These are phyloP conservation scores for Luvunga scandens DNA, from an alignment of 345 rosid species.

Conservation along the genomic window DNA sequence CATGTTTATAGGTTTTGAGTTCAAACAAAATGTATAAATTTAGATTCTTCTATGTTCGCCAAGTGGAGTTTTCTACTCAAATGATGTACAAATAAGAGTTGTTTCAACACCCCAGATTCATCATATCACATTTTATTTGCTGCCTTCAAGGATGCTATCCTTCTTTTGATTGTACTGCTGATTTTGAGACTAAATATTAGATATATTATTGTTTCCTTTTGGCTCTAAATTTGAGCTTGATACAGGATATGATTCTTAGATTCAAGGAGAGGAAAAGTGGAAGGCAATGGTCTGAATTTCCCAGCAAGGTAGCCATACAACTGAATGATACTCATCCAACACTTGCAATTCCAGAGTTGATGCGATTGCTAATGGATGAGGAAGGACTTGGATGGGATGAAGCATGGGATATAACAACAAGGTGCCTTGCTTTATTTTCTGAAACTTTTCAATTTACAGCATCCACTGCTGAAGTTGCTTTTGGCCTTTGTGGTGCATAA, in stretches of 20 bases:
- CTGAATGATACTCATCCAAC: conserved; percentile 98
- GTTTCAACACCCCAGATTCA: neutral
- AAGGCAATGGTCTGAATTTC: conserved; percentile 86
- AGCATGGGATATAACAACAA: conserved; percentile 88
- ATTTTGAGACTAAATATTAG: neutral
- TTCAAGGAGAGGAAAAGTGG: conserved; percentile 69
- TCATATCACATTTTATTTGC: neutral
- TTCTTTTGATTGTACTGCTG: neutral
- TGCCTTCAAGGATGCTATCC: neutral
- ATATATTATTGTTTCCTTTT: conserved; percentile 3
- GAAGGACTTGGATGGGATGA: conserved; percentile 99
- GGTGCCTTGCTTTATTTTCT: conserved; percentile 32
- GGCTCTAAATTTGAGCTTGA: conserved; percentile 19
- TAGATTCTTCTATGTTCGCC: neutral
- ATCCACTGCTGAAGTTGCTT: neutral
- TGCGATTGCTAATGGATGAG: conserved; percentile 84
- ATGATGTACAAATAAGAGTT: neutral
- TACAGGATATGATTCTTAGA: conserved; percentile 85
- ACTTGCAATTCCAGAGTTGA: conserved; percentile 95
- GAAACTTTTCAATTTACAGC: neutral
- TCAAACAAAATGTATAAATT: neutral
- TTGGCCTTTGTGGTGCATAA: conserved; percentile 9
- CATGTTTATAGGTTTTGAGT: neutral
- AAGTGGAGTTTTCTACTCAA: neutral
- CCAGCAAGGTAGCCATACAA: conserved; percentile 88